Evolutionary conservation across 2,329 filamentous ascomycete genomes (phyloP).

Genomic region (Venturiaceae sp.): DNA sequence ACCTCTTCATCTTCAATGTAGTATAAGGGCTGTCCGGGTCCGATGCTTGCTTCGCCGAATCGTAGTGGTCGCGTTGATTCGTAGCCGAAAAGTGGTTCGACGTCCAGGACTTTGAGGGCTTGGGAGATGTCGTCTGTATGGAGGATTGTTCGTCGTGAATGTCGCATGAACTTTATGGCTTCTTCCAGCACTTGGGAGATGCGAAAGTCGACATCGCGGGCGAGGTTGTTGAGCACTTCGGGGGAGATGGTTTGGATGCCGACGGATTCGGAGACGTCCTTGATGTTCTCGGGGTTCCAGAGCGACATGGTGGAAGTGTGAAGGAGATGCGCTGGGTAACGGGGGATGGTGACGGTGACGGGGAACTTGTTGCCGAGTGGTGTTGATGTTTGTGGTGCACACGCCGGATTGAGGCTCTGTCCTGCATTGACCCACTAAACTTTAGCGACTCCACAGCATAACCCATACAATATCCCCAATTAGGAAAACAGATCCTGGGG

Average conservation of each 20-base stretch:
- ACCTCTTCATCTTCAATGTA: slow-evolving; percentile 98
- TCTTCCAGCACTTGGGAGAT: slow-evolving; percentile 90
- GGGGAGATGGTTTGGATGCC: slow-evolving; percentile 74
- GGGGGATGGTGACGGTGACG: neutral
- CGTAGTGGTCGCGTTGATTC: slow-evolving; percentile 81
- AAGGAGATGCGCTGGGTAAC: neutral
- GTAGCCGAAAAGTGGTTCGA: slow-evolving; percentile 94
- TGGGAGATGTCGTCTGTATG: slow-evolving; percentile 84
- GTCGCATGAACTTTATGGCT: slow-evolving; percentile 92
- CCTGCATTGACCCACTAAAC: neutral
- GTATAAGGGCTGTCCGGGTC: slow-evolving; percentile 87
- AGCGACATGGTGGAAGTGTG: slow-evolving; percentile 37
- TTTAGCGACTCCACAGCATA: neutral
- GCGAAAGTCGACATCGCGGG: slow-evolving; percentile 92
- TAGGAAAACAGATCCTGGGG: neutral
- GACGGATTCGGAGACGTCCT: slow-evolving; percentile 91
- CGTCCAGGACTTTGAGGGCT: slow-evolving; percentile 76
- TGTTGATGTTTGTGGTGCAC: neutral
- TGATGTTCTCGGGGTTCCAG: slow-evolving; percentile 95
- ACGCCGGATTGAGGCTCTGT: neutral
- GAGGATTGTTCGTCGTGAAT: slow-evolving; percentile 74
- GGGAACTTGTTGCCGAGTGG: neutral
- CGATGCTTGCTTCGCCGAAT: slow-evolving; percentile 89
- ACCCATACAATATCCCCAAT: neutral
- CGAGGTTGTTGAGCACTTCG: slow-evolving; percentile 77